These are phyloP conservation scores for Lipomyces kockii DNA, from an alignment of 805 yeast genomes.

Conservation along the genomic window DNA sequence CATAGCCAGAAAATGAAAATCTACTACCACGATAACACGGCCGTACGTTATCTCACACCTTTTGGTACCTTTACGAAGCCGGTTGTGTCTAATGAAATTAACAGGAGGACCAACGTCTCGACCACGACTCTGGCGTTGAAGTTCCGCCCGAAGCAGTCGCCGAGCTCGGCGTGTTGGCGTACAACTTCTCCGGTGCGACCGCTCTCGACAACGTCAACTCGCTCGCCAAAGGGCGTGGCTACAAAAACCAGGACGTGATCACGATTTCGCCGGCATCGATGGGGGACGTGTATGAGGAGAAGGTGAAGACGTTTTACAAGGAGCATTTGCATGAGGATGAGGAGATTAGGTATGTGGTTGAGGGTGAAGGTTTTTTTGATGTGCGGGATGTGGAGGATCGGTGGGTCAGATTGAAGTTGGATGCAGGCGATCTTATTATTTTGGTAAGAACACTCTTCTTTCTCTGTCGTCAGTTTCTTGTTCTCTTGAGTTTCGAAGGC, in stretches of 20 bases:
- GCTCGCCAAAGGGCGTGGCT: conserved; percentile 70
- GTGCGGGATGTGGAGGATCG: conserved; percentile 65
- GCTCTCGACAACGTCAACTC: conserved; percentile 60
- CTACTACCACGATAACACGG: conserved; percentile 38
- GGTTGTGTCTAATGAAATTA: neutral
- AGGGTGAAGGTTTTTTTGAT: conserved; percentile 92
- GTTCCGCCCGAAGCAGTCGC: conserved; percentile 14
- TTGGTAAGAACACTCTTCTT: conserved; percentile 41
- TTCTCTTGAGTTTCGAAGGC: neutral
- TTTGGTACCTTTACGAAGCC: neutral
- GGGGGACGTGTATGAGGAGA: conserved; percentile 64
- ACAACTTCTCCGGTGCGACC: conserved; percentile 44
- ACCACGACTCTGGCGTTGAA: conserved; percentile 25
- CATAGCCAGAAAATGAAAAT: conserved; percentile 29
- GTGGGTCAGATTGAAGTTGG: conserved; percentile 79
- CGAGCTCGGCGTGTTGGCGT: conserved; percentile 31
- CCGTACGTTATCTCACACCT: conserved; percentile 12
- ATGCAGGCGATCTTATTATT: conserved; percentile 60
- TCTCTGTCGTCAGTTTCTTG: neutral
- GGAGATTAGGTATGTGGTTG: conserved; percentile 87
- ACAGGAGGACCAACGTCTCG: conserved; percentile 33
- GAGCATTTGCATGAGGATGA: conserved; percentile 92
- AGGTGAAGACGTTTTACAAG: conserved; percentile 54
- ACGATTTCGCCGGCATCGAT: conserved; percentile 63
- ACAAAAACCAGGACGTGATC: conserved; percentile 80